These are phyloP conservation scores for Ophiostoma pallidulum DNA, from an alignment of 2,329 filamentous ascomycete genomes.

Conservation along the genomic window DNA sequence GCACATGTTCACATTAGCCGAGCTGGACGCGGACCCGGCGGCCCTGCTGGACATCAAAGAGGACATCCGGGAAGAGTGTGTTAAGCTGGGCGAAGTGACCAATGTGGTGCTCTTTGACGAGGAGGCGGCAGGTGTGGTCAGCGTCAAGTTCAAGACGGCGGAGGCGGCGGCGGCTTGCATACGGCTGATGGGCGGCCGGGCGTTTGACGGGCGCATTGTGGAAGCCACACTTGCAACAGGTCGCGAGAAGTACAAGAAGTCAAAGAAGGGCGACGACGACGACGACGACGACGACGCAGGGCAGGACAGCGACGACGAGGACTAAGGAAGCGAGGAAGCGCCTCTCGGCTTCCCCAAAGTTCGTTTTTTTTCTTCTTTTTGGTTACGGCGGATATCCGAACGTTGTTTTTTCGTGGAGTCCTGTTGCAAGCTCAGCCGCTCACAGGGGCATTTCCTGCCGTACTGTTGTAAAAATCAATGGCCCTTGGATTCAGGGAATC, in stretches of 20 bases:
- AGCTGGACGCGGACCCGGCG: conserved; percentile 75
- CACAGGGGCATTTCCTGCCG: too few species aligned
- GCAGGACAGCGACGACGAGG: conserved; percentile 18
- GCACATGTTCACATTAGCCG: conserved; percentile 83
- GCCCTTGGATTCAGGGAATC: too few species aligned
- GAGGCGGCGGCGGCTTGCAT: conserved; percentile 66
- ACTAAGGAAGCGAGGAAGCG: neutral
- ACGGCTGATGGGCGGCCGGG: conserved; percentile 66
- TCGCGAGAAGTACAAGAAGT: conserved; percentile 48
- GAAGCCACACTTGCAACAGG: conserved; percentile 63
- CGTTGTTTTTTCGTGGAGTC: too few species aligned
- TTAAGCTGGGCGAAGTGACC: conserved; percentile 76
- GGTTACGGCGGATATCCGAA: too few species aligned
- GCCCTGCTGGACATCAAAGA: conserved; percentile 87
- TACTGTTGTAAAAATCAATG: too few species aligned
- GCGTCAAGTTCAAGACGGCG: conserved; percentile 66
- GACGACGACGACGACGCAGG: conserved; percentile 9
- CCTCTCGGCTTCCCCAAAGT: too few species aligned
- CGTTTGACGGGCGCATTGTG: conserved; percentile 63
- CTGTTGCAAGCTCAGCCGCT: too few species aligned
- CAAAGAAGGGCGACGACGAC: conserved; percentile 17
- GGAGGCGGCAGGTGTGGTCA: conserved; percentile 76
- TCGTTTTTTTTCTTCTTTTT: conserved; percentile 34
- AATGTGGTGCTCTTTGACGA: conserved; percentile 86
- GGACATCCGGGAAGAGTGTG: conserved; percentile 83